A percentile compares a stretch with the other conserved stretches of the same genome.
Conservation (phyloP, 2,329 filamentous ascomycete genomes). For the Grosmannia clavigera region DNA sequence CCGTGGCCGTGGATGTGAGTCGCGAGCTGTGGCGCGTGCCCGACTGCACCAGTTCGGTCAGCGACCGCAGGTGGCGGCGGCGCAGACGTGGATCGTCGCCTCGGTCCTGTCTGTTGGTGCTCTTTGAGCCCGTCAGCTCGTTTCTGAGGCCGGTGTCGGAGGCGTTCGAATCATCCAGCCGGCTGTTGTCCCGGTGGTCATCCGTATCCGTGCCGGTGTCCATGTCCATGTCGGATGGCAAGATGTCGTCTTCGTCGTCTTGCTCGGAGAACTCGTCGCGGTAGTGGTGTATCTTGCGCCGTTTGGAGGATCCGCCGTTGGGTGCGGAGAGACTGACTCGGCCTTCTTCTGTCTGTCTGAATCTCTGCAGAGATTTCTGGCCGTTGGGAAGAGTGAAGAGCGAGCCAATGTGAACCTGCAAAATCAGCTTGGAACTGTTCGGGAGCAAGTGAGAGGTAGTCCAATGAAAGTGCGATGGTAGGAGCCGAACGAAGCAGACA, state of each 20-base stretch:
- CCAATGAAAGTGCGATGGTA: background rate
- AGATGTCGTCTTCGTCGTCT: background rate
- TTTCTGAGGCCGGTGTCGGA: background rate
- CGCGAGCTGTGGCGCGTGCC: conserved; percentile 8
- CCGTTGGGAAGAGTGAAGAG: conserved; percentile 11
- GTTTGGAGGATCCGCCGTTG: background rate
- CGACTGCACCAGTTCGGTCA: background rate
- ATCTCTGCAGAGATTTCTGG: conserved; percentile 5
- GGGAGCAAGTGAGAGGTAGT: background rate
- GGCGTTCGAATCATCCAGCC: background rate
- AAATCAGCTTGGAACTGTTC: background rate
- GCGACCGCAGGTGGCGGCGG: background rate
- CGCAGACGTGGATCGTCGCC: background rate
- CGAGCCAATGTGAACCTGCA: conserved; percentile 2
- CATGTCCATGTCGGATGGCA: conserved; percentile 1
- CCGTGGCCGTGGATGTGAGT: background rate
- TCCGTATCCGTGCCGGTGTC: background rate
- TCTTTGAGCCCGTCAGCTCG: background rate
- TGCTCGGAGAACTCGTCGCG: background rate
- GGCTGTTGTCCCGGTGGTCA: background rate
- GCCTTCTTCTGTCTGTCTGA: conserved; percentile 2
- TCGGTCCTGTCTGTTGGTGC: background rate
- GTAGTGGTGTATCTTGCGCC: conserved; percentile 2
- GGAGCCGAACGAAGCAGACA: too few species aligned
- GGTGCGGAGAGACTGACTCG: background rate